Evolutionary conservation across 805 yeast species (phyloP), one percentile per base, ranked within the genome.

Genomic region (Yamadazyma insecticola): DNA sequence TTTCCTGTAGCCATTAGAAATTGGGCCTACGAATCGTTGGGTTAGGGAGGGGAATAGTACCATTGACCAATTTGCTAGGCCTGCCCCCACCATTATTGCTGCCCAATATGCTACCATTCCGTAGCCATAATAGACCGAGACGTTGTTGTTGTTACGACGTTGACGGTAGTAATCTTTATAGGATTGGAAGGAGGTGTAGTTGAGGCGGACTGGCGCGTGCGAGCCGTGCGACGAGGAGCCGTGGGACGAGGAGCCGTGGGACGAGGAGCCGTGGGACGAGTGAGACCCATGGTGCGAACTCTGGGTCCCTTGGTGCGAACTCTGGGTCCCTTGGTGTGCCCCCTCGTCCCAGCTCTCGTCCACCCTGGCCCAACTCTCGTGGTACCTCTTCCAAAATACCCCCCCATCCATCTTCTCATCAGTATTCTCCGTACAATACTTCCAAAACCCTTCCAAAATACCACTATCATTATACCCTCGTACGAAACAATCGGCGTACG

Each of bases 41-140:
- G 45, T 40, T 10, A 46, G 8, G 6, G 33, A 21, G 9, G 60
- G 60, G 26, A 48, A 41, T n/a, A 55, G 34, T 28, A 35, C 41
- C 13, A 46, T 41, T 9, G 46, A 26, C 56, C 57, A 55, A 30
- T 50, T 44, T 22, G 36, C 33, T 13, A 49, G 12, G 17, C 48
- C 55, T 14, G 63, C 58, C 12, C 62, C 22, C 0, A 65, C n/a
- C 41, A 70, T 46, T 0, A 69, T 53, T 2, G 57, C 12, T n/a
- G 53, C 52, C 59, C 71, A 71, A 43, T 55, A 70, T 6, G 51
- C 47, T 30, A 59, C 39, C 19, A 69, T 43, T 4, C 54, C 56
- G 26, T 53, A 58, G 4, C 68, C 63, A 46, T 53, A 55, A 43
- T 41, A 48, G 1, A 52, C 44, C 19, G 53, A 42, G 23, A 37